These are phyloP conservation scores for Eucalyptus shirleyi DNA, from an alignment of 345 rosid species.

Conservation along the genomic window DNA sequence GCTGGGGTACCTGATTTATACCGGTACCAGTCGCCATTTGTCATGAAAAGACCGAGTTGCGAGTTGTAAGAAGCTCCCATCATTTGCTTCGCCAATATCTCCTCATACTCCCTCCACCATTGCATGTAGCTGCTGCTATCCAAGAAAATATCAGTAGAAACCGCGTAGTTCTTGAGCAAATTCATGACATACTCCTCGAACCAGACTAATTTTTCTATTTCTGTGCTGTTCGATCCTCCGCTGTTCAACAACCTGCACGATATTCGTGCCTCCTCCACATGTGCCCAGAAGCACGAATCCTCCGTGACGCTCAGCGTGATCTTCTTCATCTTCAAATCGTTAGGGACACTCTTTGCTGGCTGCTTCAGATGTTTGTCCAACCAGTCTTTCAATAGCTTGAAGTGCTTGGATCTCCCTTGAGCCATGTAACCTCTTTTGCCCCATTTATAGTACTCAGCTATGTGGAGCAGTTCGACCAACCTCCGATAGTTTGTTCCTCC, in stretches of 20 bases:
- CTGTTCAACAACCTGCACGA: not conserved
- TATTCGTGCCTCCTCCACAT: slow-evolving; percentile 56
- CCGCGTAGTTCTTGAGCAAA: no score
- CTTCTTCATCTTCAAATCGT: not conserved
- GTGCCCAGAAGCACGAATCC: slow-evolving; percentile 84
- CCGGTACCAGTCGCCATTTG: not conserved
- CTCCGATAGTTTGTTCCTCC: slow-evolving; percentile 46
- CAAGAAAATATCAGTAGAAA: no score
- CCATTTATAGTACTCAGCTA: slow-evolving; percentile 41
- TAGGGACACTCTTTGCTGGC: not conserved
- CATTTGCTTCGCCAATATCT: no score
- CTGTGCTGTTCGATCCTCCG: not conserved
- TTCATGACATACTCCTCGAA: no score
- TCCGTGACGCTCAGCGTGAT: slow-evolving; percentile 11
- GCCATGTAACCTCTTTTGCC: slow-evolving; percentile 10
- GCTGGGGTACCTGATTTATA: not conserved
- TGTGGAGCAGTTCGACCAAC: slow-evolving; percentile 70
- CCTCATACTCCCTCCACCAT: no score
- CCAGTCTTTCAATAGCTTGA: slow-evolving; percentile 39
- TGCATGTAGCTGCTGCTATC: no score
- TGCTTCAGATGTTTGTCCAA: not conserved
- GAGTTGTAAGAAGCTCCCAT: no score
- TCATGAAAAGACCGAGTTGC: slow-evolving; percentile 31
- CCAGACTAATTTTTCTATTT: no score
- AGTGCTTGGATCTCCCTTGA: slow-evolving; percentile 36